These are phyloP conservation scores for Cyberlindnera bimundalis DNA, from an alignment of 805 yeast genomes.

Conservation along the genomic window DNA sequence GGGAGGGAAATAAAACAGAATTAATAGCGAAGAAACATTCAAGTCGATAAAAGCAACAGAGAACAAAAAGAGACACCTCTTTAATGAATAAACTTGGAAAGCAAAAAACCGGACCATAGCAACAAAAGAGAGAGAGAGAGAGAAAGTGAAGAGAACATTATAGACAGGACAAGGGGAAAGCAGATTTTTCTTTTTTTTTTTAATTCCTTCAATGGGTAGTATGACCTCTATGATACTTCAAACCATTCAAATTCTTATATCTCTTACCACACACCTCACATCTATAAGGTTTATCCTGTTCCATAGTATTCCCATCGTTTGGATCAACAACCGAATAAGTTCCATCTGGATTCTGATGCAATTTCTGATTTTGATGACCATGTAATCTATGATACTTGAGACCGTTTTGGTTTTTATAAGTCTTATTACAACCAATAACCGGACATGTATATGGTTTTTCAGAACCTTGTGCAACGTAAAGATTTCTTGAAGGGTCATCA, in stretches of 20 bases:
- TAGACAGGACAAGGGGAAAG: no score
- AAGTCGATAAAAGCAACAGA: background rate
- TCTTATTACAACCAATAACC: conserved; percentile 96
- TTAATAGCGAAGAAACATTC: no score
- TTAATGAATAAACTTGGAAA: background rate
- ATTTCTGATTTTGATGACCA: conserved; percentile 94
- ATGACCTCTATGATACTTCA: conserved; percentile 96
- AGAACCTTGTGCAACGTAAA: conserved; percentile 91
- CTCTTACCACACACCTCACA: conserved; percentile 98
- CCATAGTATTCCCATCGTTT: conserved; percentile 90
- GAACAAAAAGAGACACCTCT: background rate
- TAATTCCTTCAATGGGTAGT: conserved; percentile 72
- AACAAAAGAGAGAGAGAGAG: background rate
- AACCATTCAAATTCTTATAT: conserved; percentile 92
- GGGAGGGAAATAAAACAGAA: no score
- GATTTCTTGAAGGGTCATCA: conserved; percentile 94
- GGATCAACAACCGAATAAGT: conserved; percentile 92
- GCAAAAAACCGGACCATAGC: background rate
- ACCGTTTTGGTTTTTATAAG: conserved; percentile 96
- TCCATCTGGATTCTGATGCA: conserved; percentile 90
- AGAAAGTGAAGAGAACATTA: background rate
- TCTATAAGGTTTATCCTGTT: conserved; percentile 96
- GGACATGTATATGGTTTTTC: conserved; percentile 97
- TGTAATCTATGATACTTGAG: conserved; percentile 92
- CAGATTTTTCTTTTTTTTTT: no score